Evolutionary conservation across 305 asterid genomes (phyloP), one percentile per base, ranked within the genome.

Genomic region (Petunia hybrid): DNA sequence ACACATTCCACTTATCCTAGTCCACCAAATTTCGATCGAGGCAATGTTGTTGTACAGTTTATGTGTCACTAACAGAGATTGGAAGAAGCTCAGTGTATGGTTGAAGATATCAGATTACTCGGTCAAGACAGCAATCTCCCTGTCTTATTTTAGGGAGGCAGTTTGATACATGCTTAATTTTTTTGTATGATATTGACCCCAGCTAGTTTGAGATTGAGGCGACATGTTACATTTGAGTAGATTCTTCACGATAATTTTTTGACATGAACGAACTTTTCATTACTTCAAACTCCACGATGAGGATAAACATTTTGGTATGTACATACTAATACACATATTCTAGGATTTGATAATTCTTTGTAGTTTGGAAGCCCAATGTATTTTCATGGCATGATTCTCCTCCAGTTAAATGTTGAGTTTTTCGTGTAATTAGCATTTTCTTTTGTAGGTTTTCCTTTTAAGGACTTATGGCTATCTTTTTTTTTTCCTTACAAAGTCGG

Each of bases 41-140:
- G 78, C 78, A 13, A 2, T 10, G 46, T 51, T 73, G 36, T 73
- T 73, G 46, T 35, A 71, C 48, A 48, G 45, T 73, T 12, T 62
- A 48, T 36, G 78, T 31, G 45, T 51, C 78, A 73, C 62, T 73
- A 51, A 73, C 62, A 73, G 35, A 48, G 63, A 35, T 4, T 35
- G 36, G 6, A 73, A 73, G 78, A 55, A 35, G 76, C 39, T 69
- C 76, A 69, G n/a, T 51, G 57, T 57, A 57, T 57, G 63, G 63
- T 57, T 57, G 63, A n/a, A 57, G 35, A 57, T n/a, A 5, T 57
- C 35, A n/a, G 76, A 69, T 2, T 69, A 45, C 59, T 0, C 41
- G 13, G 62, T 13, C 36, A 10, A 71, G 62, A 51, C 63, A 73
- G 1, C 6, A 6, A 71, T 71, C 77, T 71, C 78, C 78, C 63